phyloP scores from a whole-genome alignment of 2,329 filamentous ascomycete species.

The Zasmidium cellare region DNA sequence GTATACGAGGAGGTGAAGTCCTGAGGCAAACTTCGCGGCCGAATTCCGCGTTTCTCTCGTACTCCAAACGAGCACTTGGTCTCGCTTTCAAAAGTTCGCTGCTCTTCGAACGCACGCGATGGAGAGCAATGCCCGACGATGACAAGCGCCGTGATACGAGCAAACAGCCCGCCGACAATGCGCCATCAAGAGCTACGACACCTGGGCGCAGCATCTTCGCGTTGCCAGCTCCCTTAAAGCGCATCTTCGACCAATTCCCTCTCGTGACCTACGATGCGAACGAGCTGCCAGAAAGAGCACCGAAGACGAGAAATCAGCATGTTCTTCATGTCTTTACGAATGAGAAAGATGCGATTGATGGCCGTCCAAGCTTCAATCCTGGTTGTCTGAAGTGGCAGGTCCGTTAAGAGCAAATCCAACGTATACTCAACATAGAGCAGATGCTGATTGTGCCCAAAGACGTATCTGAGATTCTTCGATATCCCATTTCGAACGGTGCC shows the following conservation, averaged over 20 bases:
- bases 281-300: conserved; percentile 66
- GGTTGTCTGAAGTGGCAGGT: conserved; percentile 97
- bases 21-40: not conserved
- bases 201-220: conserved; percentile 42
- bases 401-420: conserved; percentile 30
- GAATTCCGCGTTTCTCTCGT: not conserved
- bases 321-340: conserved; percentile 77
- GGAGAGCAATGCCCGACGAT: conserved; percentile 29
- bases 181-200: conserved; percentile 11
- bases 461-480: conserved; percentile 76
- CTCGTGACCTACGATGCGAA: conserved; percentile 74
- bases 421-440: not conserved
- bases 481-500: conserved; percentile 66
- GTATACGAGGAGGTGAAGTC: too few relatives aligned
- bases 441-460: conserved; percentile 51
- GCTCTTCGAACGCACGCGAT: conserved; percentile 3
- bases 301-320: conserved; percentile 48
- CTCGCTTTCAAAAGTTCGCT: not conserved
- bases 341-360: conserved; percentile 59
- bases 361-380: conserved; percentile 81
- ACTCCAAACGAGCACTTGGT: not conserved
- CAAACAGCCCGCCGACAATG: not conserved
- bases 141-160: conserved; percentile 9
- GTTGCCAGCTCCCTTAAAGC: conserved; percentile 74
- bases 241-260: conserved; percentile 82